Percentiles rank a stretch among this genome's conserved stretches.
phyloP scores from a whole-genome alignment of 2,329 filamentous ascomycete genomes.

The Ustulina deusta region DNA sequence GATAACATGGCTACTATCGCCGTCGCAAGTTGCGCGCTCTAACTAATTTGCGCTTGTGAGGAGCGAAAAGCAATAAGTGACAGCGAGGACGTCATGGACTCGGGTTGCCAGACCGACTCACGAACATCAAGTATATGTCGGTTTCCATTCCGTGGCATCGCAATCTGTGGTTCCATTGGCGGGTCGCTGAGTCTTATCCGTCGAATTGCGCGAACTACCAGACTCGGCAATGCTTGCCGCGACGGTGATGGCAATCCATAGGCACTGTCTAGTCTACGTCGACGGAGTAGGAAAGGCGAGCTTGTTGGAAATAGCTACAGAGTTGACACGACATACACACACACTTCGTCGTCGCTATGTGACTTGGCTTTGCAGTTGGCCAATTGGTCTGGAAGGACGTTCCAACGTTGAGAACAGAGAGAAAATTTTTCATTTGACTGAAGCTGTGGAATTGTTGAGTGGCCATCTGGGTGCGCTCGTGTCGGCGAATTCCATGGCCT shows the following conservation, averaged over 20 bases:
- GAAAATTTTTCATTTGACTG: constrained; percentile 36
- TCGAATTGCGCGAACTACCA: constrained; percentile 17
- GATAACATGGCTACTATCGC: constrained; percentile 23
- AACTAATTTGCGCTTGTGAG: constrained; percentile 14
- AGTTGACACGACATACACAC: constrained; percentile 37
- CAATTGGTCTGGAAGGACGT: constrained; percentile 35
- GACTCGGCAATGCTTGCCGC: constrained; percentile 22
- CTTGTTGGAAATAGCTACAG: constrained; percentile 32
- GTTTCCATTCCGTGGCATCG: constrained; percentile 24
- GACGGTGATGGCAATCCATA: constrained; percentile 21
- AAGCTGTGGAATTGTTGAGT: constrained; percentile 12
- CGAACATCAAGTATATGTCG: constrained; percentile 18
- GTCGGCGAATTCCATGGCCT: constrained; percentile 27
- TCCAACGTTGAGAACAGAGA: constrained; percentile 18
- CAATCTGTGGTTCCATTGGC: constrained; percentile 34
- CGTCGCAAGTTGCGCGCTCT: constrained; percentile 18
- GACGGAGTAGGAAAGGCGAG: constrained; percentile 22
- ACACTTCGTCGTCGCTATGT: constrained; percentile 29
- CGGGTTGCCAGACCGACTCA: constrained; percentile 17
- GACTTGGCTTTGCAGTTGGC: constrained; percentile 37
- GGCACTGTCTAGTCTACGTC: constrained; percentile 5
- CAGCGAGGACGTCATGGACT: constrained; percentile 15
- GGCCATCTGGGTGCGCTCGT: constrained; percentile 6
- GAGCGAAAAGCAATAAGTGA: constrained; percentile 30
- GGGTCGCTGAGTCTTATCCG: constrained; percentile 16